Conservation (phyloP, 306 rosid species). For the Hippophae gyantsensis region DNA sequence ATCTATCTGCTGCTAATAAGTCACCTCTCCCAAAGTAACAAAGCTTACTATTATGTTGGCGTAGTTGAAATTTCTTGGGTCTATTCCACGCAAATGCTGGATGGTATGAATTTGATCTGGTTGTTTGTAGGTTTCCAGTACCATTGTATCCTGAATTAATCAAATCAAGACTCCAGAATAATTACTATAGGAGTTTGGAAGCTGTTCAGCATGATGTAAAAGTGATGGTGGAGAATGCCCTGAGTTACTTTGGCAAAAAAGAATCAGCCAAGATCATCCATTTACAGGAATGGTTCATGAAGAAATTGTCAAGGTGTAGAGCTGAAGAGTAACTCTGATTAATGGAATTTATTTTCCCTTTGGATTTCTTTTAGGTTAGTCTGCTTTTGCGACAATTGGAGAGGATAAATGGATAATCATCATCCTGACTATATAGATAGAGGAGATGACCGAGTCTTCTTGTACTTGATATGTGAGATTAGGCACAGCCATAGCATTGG, state of each 20-base stretch:
- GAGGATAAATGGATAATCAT: not conserved
- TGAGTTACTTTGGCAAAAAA: slow-evolving; percentile 26
- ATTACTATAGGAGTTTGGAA: slow-evolving; percentile 65
- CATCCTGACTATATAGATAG: not conserved
- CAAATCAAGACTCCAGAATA: slow-evolving; percentile 40
- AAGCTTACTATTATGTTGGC: not conserved
- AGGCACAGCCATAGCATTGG: too few relatives aligned
- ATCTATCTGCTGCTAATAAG: not conserved
- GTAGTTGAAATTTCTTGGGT: not conserved
- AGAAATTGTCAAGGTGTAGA: slow-evolving; percentile 46
- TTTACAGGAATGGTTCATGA: slow-evolving; percentile 38
- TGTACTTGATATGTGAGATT: too few relatives aligned
- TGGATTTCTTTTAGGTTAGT: not conserved
- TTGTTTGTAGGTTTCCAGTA: slow-evolving; percentile 48
- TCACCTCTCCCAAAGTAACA: not conserved
- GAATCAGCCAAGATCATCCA: slow-evolving; percentile 31
- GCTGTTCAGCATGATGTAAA: slow-evolving; percentile 58
- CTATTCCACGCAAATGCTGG: not conserved
- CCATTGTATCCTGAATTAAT: slow-evolving; percentile 62
- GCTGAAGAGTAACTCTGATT: not conserved
- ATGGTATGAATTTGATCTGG: slow-evolving; percentile 4
- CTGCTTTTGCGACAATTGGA: not conserved
- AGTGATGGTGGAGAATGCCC: slow-evolving; percentile 50
- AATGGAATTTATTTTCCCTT: not conserved
- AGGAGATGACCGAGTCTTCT: not conserved